phyloP scores from a whole-genome alignment of 2,329 filamentous ascomycete genomes.

The Sclerotiophoma versabilis region DNA sequence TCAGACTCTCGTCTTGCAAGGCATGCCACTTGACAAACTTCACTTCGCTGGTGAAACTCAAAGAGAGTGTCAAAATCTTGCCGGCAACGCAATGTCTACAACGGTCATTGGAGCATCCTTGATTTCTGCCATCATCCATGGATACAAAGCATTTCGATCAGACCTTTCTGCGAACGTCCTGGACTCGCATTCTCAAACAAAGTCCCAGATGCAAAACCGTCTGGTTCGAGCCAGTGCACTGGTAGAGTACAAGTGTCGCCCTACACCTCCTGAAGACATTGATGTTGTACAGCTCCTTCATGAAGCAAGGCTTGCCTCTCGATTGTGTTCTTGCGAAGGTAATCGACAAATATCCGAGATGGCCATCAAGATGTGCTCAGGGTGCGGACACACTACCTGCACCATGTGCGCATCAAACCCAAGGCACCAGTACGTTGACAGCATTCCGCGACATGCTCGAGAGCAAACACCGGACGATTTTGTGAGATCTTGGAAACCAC shows the following conservation, averaged over 20 bases:
- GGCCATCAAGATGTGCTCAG: constrained; percentile 56
- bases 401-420: constrained; percentile 63
- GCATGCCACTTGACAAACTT: constrained; percentile 69
- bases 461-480: constrained; percentile 53
- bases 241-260: neutral
- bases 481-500: constrained; percentile 48
- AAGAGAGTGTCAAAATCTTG: constrained; percentile 69
- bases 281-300: constrained; percentile 20
- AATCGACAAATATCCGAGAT: constrained; percentile 48
- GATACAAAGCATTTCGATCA: constrained; percentile 22
- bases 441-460: constrained; percentile 31
- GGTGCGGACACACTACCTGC: constrained; percentile 65
- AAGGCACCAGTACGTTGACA: constrained; percentile 52
- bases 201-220: neutral
- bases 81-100: constrained; percentile 81
- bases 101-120: constrained; percentile 73
- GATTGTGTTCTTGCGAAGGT: constrained; percentile 67
- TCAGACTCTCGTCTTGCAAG: constrained; percentile 72
- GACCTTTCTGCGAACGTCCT: neutral
- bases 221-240: neutral
- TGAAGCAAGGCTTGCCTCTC: constrained; percentile 47
- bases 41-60: constrained; percentile 68
- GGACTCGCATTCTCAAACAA: neutral
- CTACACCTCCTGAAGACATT: constrained; percentile 2
- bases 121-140: constrained; percentile 62